phyloP scores from a whole-genome alignment of 2,329 filamentous ascomycete genomes.

The Uncinocarpus reesii region DNA sequence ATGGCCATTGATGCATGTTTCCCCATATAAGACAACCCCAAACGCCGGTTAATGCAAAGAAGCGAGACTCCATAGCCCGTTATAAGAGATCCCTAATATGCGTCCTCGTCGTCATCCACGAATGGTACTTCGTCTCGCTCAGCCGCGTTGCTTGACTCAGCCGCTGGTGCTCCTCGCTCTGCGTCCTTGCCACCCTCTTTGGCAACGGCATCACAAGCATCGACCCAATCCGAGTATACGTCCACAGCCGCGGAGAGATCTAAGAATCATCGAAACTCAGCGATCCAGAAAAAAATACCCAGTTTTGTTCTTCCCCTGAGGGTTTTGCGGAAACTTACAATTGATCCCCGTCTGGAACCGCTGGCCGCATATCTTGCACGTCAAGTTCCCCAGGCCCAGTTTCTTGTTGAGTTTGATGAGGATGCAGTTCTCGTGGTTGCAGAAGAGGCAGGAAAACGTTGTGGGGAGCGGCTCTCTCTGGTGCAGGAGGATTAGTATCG shows the following conservation, averaged over 20 bases:
- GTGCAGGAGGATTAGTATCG: not conserved
- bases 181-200: constrained; percentile 40
- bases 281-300: not conserved
- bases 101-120: constrained; percentile 27
- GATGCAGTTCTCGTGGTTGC: constrained; percentile 92
- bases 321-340: too few species aligned
- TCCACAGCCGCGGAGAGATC: constrained; percentile 86
- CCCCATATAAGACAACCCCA: not conserved
- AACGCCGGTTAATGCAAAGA: constrained; percentile 9
- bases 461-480: constrained; percentile 47
- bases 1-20: not conserved
- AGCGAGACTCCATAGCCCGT: not conserved
- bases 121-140: constrained; percentile 7
- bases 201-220: constrained; percentile 70
- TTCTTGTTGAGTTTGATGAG: constrained; percentile 92
- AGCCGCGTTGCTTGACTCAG: not conserved
- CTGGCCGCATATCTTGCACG: constrained; percentile 89
- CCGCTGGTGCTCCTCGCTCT: constrained; percentile 14
- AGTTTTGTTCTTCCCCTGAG: too few species aligned
- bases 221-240: constrained; percentile 96
- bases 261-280: constrained; percentile 37
- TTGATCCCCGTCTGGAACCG: constrained; percentile 88
- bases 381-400: constrained; percentile 68
- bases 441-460: constrained; percentile 94
- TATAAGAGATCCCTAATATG: constrained; percentile 38